Percentiles rank a stretch among this genome's conserved stretches.
phyloP scores from a whole-genome alignment of 768 basidiomycete species.

The Wakefieldia striispora region DNA sequence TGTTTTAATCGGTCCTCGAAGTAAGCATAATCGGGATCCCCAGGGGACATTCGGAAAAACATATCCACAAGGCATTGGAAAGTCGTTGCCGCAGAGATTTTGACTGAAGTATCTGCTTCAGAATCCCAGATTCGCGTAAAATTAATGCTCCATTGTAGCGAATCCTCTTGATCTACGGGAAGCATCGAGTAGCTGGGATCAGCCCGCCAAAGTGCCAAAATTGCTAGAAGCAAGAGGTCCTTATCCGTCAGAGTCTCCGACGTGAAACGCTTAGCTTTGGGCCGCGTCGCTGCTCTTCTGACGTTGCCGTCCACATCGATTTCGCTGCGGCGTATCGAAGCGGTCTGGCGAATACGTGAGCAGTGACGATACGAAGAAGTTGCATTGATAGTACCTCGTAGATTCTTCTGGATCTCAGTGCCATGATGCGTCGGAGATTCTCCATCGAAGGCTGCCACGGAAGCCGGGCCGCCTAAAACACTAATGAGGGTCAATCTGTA shows the following conservation, averaged over 20 bases:
- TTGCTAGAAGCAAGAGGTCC: conserved; percentile 66
- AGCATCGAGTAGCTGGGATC: conserved; percentile 54
- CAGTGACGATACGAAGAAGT: conserved; percentile 1
- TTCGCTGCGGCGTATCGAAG: conserved; percentile 56
- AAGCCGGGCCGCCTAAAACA: conserved; percentile 47
- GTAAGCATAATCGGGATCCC: conserved; percentile 36
- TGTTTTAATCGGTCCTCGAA: conserved; percentile 46
- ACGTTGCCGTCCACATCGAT: conserved; percentile 54
- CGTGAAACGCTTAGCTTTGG: conserved; percentile 57
- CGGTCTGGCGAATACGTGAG: conserved; percentile 37
- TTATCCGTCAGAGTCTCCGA: conserved; percentile 62
- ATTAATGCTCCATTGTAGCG: conserved; percentile 46
- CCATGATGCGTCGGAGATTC: conserved; percentile 45
- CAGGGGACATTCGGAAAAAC: conserved; percentile 42
- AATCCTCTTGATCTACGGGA: conserved; percentile 39
- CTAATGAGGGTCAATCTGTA: conserved; percentile 8
- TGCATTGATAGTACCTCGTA: conserved; percentile 45
- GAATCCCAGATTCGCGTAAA: conserved; percentile 59
- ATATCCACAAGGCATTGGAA: conserved; percentile 45
- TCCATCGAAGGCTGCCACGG: conserved; percentile 55
- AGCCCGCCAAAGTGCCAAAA: conserved; percentile 68
- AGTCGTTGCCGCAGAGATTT: conserved; percentile 55
- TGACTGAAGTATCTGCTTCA: conserved; percentile 61
- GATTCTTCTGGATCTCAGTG: conserved; percentile 50
- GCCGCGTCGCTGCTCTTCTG: conserved; percentile 53